Evolutionary conservation across 257 asterid species (phyloP).

Genomic region (Plantago major): DNA sequence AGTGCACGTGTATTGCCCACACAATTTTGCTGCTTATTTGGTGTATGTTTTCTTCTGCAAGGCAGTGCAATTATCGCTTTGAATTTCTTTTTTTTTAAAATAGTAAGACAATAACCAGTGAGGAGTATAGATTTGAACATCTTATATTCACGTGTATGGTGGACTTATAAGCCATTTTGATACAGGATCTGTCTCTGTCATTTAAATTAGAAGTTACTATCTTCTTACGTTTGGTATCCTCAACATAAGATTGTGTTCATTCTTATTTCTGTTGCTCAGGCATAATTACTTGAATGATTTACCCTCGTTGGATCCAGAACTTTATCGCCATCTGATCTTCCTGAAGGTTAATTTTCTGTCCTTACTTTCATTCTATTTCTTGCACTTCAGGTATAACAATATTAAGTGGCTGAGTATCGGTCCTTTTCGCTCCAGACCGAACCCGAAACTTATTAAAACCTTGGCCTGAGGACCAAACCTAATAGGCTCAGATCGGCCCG

Average conservation of each 20-base stretch:
- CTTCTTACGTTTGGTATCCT: not conserved
- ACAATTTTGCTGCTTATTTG: slow-evolving; percentile 6
- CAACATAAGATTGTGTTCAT: not conserved
- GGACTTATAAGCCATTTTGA: not conserved
- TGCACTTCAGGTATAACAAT: slow-evolving; percentile 1
- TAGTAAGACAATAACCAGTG: not conserved
- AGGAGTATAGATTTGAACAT: not conserved
- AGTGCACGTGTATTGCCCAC: slow-evolving; percentile 28
- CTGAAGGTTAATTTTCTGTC: slow-evolving; percentile 58
- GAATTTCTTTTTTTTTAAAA: no score
- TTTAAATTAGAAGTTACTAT: not conserved
- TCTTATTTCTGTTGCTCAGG: slow-evolving; percentile 46
- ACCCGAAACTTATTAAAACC: no score
- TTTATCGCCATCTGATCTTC: slow-evolving; percentile 88
- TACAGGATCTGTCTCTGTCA: not conserved
- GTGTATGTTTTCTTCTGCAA: not conserved
- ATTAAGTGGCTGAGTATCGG: no score
- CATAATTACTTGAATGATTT: slow-evolving; percentile 90
- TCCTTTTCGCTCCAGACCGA: no score
- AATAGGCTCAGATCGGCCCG: no score
- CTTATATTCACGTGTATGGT: not conserved
- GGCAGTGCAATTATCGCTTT: no score
- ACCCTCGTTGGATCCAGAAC: slow-evolving; percentile 95
- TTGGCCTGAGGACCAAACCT: no score
- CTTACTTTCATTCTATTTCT: slow-evolving; percentile 9